Percentiles rank a stretch among this genome's conserved stretches.
These are phyloP conservation scores for Eimeria necatrix DNA, from an alignment of 169 alveolate species.

Conservation along the genomic window DNA sequence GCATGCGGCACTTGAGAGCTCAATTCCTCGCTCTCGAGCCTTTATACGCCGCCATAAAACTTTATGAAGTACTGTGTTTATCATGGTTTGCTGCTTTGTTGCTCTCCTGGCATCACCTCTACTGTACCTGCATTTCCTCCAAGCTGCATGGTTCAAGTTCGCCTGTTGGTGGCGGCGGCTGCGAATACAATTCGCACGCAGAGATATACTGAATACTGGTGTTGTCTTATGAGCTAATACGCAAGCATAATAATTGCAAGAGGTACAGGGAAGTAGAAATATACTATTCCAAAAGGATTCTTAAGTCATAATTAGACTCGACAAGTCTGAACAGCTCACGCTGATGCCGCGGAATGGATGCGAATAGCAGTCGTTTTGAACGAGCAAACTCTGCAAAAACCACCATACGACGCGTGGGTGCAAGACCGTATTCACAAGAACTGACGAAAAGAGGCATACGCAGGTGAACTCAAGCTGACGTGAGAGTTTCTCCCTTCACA, in stretches of 20 bases:
- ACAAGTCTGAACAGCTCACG: slow-evolving; percentile 54
- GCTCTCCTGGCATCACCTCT: too few species aligned
- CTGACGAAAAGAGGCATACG: too few species aligned
- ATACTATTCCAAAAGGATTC: too few species aligned
- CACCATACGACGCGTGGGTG: too few species aligned
- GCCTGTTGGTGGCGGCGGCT: slow-evolving; percentile 73
- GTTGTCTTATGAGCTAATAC: too few species aligned
- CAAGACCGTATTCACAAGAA: too few species aligned
- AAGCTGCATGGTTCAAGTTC: slow-evolving; percentile 69
- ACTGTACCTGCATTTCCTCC: slow-evolving; percentile 70
- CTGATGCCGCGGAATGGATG: slow-evolving; percentile 67
- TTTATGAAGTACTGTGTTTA: neutral
- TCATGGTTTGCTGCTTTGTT: too few species aligned
- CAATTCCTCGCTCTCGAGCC: neutral
- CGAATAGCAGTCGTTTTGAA: slow-evolving; percentile 69
- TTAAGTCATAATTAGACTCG: neutral
- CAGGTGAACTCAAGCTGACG: too few species aligned
- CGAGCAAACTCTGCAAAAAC: slow-evolving; percentile 45
- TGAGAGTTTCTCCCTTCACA: too few species aligned
- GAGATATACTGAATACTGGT: too few species aligned
- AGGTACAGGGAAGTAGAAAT: too few species aligned
- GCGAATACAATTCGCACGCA: neutral
- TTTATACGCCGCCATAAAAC: neutral
- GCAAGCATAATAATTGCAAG: too few species aligned
- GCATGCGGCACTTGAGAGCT: neutral